Base-by-base conservation (phyloP, 2,329 filamentous ascomycete species). In the Penicillium sp. region DNA sequence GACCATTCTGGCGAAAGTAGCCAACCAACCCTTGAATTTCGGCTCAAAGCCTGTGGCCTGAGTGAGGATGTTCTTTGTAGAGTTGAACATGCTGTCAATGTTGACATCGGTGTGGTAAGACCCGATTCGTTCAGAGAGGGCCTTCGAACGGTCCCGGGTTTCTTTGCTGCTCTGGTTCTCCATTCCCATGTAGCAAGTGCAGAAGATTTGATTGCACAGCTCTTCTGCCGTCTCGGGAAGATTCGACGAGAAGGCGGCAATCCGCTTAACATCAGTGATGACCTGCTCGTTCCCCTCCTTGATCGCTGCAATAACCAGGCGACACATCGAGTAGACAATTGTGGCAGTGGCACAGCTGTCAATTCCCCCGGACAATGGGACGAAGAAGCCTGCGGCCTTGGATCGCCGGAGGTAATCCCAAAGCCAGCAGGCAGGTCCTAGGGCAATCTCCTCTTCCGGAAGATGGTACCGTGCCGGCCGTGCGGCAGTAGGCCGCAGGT, bases 141-240 rank as follows among this genome's bases (percentile, higher is more conserved):
- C 46, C 42, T 83, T 83, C 1, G 91, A 88, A 29, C 91, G 80
- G 47, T 81, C 78, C 10, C 90, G 78, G 0, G 90, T 92, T 62
- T 91, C 88, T 45, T 78, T 75, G 53, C 83, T 87, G 46, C 88
- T 88, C 21, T 53, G 50, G 61, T 88, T 85, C 63, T 81, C 77
- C 68, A 87, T 92, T 11, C 89, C 90, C 85, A 91, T 88, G 72
- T 86, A 91, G 47, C 81, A 79, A 2, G 87, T 91, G 62, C 83
- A 81, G 64, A 89, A 86, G 39, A 89, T 79, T 48, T 64, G 69
- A 64, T 78, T 77, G 63, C 81, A 86, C 37, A 90, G 78, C 54
- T 88, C 85, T 65, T 89, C 78, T 0, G 86, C 79, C 0, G 82
- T 85, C 23, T 75, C 77, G 2, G 86, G 85, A 1, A 85, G 60